Evolutionary conservation across 805 yeast genomes (phyloP).

Genomic region (Saturnispora kantuleensis): DNA sequence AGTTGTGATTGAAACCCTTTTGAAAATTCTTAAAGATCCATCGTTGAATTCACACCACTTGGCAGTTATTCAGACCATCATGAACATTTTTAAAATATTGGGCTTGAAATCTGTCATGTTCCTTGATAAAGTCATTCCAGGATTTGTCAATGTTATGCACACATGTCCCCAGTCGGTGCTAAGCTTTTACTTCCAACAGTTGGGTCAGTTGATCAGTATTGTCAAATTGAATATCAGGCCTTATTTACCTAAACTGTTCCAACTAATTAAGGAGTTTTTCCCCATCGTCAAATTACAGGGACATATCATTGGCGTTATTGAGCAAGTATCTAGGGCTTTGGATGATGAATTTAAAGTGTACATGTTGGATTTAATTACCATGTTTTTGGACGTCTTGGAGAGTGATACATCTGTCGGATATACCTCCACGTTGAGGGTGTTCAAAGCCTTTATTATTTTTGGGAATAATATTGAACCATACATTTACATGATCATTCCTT

Average conservation of each 20-base stretch:
- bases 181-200: constrained; percentile 82
- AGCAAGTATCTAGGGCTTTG: constrained; percentile 73
- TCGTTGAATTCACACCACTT: constrained; percentile 82
- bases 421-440: constrained; percentile 58
- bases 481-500: constrained; percentile 79
- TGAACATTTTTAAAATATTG: constrained; percentile 80
- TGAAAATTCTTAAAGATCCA: constrained; percentile 77
- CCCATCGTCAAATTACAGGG: constrained; percentile 53
- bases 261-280: constrained; percentile 67
- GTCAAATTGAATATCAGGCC: constrained; percentile 89
- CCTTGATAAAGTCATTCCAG: constrained; percentile 79
- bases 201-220: constrained; percentile 66
- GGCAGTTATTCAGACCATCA: constrained; percentile 86
- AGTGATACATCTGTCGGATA: constrained; percentile 54
- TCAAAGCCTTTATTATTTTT: constrained; percentile 75
- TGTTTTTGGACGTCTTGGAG: constrained; percentile 67
- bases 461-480: constrained; percentile 86
- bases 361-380: constrained; percentile 66
- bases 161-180: constrained; percentile 68
- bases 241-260: constrained; percentile 64
- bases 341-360: constrained; percentile 88
- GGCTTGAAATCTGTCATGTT: constrained; percentile 88
- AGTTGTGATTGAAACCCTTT: constrained; percentile 77
- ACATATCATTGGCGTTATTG: constrained; percentile 70
- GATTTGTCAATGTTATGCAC: constrained; percentile 75